Conservation (phyloP, 1,284 basidiomycete species). For the Laetiporus sulphureus region DNA sequence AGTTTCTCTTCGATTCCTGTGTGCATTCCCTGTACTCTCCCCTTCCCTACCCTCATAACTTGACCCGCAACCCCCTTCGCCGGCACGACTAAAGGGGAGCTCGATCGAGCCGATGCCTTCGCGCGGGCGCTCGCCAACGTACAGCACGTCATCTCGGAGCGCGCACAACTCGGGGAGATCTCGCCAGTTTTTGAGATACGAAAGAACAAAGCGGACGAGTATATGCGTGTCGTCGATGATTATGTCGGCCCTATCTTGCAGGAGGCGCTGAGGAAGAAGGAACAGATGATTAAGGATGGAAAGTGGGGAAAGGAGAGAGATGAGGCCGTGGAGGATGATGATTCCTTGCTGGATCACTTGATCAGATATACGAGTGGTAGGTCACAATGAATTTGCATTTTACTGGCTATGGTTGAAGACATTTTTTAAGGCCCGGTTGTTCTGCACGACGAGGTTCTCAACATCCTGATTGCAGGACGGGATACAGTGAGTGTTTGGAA, state of each 20-base stretch:
- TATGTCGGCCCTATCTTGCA: constrained; percentile 34
- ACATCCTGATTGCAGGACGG: constrained; percentile 34
- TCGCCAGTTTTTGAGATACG: constrained; percentile 14
- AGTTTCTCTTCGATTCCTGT: constrained; percentile 35
- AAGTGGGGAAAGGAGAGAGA: constrained; percentile 8
- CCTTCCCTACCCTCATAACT: constrained; percentile 26
- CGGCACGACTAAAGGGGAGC: not conserved
- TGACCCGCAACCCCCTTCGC: constrained; percentile 1
- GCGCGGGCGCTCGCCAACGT: constrained; percentile 32
- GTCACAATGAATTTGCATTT: not conserved
- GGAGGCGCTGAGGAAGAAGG: constrained; percentile 28
- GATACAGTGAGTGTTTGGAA: constrained; percentile 28
- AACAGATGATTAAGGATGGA: constrained; percentile 13
- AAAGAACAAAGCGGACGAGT: constrained; percentile 7
- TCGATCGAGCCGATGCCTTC: constrained; percentile 25
- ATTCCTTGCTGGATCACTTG: constrained; percentile 34
- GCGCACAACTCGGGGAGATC: constrained; percentile 27
- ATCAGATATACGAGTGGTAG: constrained; percentile 27
- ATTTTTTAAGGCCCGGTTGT: constrained; percentile 12
- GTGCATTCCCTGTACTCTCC: constrained; percentile 26
- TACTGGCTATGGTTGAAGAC: not conserved
- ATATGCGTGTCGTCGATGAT: constrained; percentile 16
- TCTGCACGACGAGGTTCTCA: constrained; percentile 33
- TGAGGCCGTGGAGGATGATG: constrained; percentile 16
- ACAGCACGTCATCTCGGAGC: constrained; percentile 25